Evolutionary conservation across 352 stramenopile genomes (phyloP).

Genomic region (Pseudoperonospora humuli): DNA sequence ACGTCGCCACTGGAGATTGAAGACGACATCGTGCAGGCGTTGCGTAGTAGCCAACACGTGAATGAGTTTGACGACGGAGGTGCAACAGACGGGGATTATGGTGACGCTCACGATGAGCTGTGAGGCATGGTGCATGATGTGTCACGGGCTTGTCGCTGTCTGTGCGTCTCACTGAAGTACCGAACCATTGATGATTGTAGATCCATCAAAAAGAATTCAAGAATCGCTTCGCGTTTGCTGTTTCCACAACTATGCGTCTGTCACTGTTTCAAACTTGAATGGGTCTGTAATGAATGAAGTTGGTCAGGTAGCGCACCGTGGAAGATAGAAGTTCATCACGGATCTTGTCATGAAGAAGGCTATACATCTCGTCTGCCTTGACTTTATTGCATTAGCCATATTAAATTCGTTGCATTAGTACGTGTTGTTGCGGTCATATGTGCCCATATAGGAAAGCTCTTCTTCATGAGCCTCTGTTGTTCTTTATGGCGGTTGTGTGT

Average conservation of each 20-base stretch:
- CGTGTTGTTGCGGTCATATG: conserved; percentile 28
- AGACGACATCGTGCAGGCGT: conserved; percentile 44
- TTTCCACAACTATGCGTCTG: no score
- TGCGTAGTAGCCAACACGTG: conserved; percentile 25
- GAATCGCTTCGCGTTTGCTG: no score
- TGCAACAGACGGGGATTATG: conserved; percentile 20
- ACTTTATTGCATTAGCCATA: conserved; percentile 38
- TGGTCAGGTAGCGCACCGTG: no score
- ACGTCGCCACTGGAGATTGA: conserved; percentile 64
- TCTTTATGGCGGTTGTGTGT: conserved; percentile 55
- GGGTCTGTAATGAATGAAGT: no score
- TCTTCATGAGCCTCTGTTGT: conserved; percentile 45
- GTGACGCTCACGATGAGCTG: conserved; percentile 22
- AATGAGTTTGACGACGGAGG: conserved; percentile 23
- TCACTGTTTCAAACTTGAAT: no score
- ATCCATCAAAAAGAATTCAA: no score
- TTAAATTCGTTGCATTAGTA: conserved; percentile 24
- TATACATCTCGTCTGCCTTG: no score
- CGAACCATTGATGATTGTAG: no score
- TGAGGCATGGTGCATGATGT: conserved; percentile 2
- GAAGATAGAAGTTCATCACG: no score
- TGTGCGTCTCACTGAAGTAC: no score
- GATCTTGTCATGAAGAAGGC: no score
- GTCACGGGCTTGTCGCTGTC: conserved; percentile 41
- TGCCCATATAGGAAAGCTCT: conserved; percentile 48